A percentile compares a stretch with the other conserved stretches of the same genome.
phyloP scores from a whole-genome alignment of 768 basidiomycete genomes.

The Termitomyces sp. region DNA sequence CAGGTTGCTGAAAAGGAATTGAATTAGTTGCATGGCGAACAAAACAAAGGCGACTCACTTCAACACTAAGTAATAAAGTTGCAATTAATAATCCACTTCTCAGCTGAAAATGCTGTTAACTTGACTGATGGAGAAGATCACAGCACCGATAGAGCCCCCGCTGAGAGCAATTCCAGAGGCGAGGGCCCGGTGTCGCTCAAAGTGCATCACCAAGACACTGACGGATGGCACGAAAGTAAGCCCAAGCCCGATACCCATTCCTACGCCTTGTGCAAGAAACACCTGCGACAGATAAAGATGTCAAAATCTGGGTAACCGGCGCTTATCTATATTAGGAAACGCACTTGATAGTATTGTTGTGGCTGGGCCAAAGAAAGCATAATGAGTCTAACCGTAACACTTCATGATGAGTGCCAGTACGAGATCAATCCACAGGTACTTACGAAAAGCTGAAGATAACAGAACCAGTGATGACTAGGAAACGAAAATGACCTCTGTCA shows the following conservation, averaged over 20 bases:
- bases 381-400: constrained; percentile 18
- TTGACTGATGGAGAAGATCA: constrained; percentile 29
- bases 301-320: no score
- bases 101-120: not conserved
- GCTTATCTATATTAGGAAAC: not conserved
- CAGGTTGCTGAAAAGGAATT: no score
- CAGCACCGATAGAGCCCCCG: constrained; percentile 30
- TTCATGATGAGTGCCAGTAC: no score
- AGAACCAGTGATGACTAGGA: constrained; percentile 10
- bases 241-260: constrained; percentile 35
- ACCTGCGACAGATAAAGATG: constrained; percentile 11
- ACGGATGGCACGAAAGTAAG: constrained; percentile 36
- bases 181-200: constrained; percentile 32
- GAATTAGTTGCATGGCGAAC: no score
- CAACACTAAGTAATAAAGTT: constrained; percentile 15
- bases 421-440: no score
- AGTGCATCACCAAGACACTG: constrained; percentile 41
- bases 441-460: constrained; percentile 18
- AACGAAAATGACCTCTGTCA: constrained; percentile 16
- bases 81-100: not conserved
- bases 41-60: not conserved
- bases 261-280: constrained; percentile 18
- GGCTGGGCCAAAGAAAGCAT: constrained; percentile 36
- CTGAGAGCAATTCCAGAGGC: constrained; percentile 42
- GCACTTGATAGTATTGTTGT: constrained; percentile 28